These are phyloP conservation scores for Byssoonygena ceratinophila DNA, from an alignment of 2,329 filamentous ascomycete genomes.

Conservation along the genomic window DNA sequence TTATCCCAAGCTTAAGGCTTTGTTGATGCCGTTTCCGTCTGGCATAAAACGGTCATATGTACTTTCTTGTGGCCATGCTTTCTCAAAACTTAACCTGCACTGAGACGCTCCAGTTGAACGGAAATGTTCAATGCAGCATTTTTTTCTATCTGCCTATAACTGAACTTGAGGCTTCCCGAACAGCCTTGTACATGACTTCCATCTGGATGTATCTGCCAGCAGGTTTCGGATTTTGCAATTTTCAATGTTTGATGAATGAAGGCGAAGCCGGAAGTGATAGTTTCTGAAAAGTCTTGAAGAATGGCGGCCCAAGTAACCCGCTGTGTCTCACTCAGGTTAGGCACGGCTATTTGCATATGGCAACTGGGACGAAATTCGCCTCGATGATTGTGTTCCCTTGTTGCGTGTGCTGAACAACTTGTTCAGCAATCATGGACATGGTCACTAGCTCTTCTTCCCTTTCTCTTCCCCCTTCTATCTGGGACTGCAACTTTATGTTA, in stretches of 20 bases:
- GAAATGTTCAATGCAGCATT: background rate
- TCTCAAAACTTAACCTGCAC: background rate
- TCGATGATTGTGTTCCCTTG: conserved; percentile 9
- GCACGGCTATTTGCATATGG: conserved; percentile 7
- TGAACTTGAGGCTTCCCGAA: too few relatives aligned
- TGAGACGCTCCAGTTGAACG: background rate
- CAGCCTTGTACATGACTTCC: too few relatives aligned
- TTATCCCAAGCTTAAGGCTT: conserved; percentile 7
- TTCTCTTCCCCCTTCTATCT: background rate
- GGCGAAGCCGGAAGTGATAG: background rate
- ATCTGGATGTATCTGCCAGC: too few relatives aligned
- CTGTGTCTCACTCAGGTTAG: background rate
- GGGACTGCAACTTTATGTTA: background rate
- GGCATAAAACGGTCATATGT: background rate
- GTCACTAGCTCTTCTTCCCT: background rate
- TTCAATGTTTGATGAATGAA: background rate
- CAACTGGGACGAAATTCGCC: background rate
- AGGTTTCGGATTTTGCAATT: background rate
- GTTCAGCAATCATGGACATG: background rate
- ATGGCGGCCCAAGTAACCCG: background rate
- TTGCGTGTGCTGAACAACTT: background rate
- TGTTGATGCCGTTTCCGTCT: conserved; percentile 2
- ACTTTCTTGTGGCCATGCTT: background rate
- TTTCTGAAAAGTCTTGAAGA: background rate
- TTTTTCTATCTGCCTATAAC: too few relatives aligned